phyloP scores from a whole-genome alignment of 768 basidiomycete species.

The Tremella fuciformis region DNA sequence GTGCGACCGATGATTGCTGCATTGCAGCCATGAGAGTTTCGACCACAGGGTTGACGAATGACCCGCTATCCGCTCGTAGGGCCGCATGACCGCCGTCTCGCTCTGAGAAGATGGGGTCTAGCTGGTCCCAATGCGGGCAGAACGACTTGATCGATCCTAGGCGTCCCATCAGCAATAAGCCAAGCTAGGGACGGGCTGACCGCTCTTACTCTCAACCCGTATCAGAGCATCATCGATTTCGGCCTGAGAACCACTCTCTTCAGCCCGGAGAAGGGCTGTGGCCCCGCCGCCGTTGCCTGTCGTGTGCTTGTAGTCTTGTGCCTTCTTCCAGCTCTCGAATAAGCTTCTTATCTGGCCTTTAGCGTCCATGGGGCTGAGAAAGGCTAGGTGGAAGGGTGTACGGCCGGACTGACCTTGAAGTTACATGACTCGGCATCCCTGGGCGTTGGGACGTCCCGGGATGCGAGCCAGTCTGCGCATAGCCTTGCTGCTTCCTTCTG shows the following conservation, averaged over 20 bases:
- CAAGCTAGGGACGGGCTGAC: too few relatives aligned
- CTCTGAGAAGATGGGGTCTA: slow-evolving; percentile 2
- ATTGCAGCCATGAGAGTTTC: neutral
- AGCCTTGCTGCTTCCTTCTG: neutral
- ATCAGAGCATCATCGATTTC: too few relatives aligned
- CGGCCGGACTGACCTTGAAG: neutral
- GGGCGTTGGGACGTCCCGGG: too few relatives aligned
- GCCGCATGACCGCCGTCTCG: slow-evolving; percentile 1
- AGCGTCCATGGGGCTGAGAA: neutral
- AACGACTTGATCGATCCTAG: neutral
- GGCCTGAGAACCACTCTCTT: too few relatives aligned
- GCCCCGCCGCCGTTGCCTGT: neutral
- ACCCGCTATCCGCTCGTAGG: neutral
- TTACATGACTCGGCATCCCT: neutral
- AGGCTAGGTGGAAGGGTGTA: neutral
- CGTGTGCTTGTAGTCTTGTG: neutral
- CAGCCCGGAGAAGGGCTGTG: too few relatives aligned
- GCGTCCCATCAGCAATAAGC: too few relatives aligned
- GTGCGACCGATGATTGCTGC: too few relatives aligned
- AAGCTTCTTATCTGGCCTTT: neutral
- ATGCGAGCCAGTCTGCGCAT: slow-evolving; percentile 1
- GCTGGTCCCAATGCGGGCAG: neutral
- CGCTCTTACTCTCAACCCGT: too few relatives aligned
- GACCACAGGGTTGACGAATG: neutral
- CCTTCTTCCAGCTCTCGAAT: slow-evolving; percentile 2